phyloP scores from a whole-genome alignment of 2,329 filamentous ascomycete species.

The Raffaelea ambrosiae region DNA sequence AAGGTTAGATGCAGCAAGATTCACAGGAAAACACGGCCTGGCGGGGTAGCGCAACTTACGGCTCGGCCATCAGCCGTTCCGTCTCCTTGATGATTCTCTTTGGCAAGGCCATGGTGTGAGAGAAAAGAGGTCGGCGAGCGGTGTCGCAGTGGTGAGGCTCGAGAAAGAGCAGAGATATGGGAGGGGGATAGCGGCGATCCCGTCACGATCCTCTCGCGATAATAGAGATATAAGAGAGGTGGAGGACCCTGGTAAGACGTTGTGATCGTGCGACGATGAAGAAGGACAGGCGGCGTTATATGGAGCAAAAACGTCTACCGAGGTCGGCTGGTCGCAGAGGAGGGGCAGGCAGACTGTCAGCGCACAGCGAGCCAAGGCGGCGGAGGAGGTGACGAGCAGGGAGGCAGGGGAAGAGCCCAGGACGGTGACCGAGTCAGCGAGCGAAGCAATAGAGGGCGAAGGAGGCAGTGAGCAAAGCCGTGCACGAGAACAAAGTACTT shows the following conservation, averaged over 20 bases:
- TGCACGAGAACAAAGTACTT: no score
- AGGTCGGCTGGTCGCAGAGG: no score
- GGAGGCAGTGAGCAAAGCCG: neutral
- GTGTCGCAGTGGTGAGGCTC: neutral
- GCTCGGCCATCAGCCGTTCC: constrained; percentile 91
- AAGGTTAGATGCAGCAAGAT: neutral
- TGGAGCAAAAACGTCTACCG: no score
- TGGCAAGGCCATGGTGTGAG: constrained; percentile 61
- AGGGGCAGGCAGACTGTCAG: neutral
- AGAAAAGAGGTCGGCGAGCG: neutral
- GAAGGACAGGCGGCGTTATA: neutral
- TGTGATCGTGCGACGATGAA: no score
- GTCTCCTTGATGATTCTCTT: constrained; percentile 99
- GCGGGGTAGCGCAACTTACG: constrained; percentile 47
- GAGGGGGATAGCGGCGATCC: neutral
- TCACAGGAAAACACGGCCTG: constrained; percentile 1
- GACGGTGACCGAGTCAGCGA: no score
- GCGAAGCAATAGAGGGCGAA: neutral
- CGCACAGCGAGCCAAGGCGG: neutral
- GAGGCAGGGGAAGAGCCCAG: neutral
- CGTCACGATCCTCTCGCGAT: no score
- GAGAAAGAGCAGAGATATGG: neutral
- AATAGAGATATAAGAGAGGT: no score
- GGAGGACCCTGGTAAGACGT: no score
- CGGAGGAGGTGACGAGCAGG: neutral